Evolutionary conservation across 495 filamentous ascomycete species (phyloP).

Genomic region (Xylaria acuta): DNA sequence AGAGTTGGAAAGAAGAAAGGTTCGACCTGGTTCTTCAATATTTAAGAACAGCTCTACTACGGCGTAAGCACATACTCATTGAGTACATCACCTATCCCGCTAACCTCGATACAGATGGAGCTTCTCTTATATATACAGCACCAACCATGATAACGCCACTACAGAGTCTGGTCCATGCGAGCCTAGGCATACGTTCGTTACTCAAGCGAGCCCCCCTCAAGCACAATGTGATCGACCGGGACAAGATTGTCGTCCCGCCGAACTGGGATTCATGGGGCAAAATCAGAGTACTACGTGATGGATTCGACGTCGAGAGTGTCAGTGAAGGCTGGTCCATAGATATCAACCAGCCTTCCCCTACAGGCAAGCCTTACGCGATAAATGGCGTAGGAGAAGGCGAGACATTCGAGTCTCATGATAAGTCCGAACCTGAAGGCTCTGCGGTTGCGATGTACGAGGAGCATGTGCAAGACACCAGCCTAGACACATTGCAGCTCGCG

Average conservation of each 20-base stretch:
- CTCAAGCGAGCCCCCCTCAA: conserved; percentile 82
- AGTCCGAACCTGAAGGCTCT: conserved; percentile 51
- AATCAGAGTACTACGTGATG: conserved; percentile 90
- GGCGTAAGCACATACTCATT: conserved; percentile 64
- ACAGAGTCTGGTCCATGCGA: conserved; percentile 83
- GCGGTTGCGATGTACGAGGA: conserved; percentile 80
- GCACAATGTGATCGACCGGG: conserved; percentile 94
- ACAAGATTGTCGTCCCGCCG: conserved; percentile 90
- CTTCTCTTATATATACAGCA: conserved; percentile 88
- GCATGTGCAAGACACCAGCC: conserved; percentile 73
- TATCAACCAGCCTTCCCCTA: conserved; percentile 62
- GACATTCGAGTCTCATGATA: conserved; percentile 20
- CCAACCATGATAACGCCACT: conserved; percentile 79
- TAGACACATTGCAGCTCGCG: conserved; percentile 61
- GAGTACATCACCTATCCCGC: background rate
- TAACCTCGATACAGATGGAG: conserved; percentile 68
- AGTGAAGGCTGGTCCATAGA: conserved; percentile 86
- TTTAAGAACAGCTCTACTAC: conserved; percentile 81
- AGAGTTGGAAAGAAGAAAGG: conserved; percentile 90
- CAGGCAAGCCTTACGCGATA: conserved; percentile 35
- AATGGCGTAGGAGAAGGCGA: conserved; percentile 25
- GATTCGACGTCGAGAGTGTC: conserved; percentile 87
- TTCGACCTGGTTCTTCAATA: conserved; percentile 93
- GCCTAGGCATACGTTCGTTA: conserved; percentile 87
- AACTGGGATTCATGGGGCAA: conserved; percentile 99